Evolutionary conservation across 192 early-diverging fungal genomes (phyloP), one percentile per base, ranked within the genome.

Genomic region (Backusella westeae): DNA sequence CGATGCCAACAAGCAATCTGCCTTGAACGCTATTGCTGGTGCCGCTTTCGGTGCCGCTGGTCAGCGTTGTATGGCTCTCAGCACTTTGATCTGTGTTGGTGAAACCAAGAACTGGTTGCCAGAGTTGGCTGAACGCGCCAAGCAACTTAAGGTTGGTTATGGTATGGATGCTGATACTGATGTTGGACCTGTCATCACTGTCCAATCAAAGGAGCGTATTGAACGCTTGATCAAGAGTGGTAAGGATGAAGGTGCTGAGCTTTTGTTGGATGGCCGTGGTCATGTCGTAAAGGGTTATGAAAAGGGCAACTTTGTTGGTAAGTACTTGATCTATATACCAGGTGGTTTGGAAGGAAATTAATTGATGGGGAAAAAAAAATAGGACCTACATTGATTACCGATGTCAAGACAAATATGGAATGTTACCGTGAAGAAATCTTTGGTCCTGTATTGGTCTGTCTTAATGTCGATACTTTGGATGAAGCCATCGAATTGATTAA

Each of bases 1-100:
- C 15, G 97, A 98, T 75, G 95, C 96, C 69, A 94, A 96, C 88
- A 96, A 94, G 87, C 95, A 98, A 85, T 90, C 94, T 75, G 91
- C 97, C n/a, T 87, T 98, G 52, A 97, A 97, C 82, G 89, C 90
- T 74, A 90, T 99, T 49, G 86, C 91, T 35, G 96, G 97, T 21
- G 96, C 97, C 36, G 96, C 97, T 29, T 98, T 98, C 80, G 97
- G 97, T 71, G 96, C 96, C n/a, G 96, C 96, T 35, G 97, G 97
- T 52, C 96, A 97, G 86, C 92, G 97, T 15, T 99, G 97, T 85
- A 99, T 99, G 97, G 97, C 97, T 69, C 90, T 99, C 7, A 95
- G 94, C 44, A 96, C 95, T 19, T 91, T 87, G 1, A 87, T 99
- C 34, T 95, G 97, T 83, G 97, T 99, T 38, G 97, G 96, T 46